phyloP scores from a whole-genome alignment of 305 asterid genomes.

The Lippia alba region DNA sequence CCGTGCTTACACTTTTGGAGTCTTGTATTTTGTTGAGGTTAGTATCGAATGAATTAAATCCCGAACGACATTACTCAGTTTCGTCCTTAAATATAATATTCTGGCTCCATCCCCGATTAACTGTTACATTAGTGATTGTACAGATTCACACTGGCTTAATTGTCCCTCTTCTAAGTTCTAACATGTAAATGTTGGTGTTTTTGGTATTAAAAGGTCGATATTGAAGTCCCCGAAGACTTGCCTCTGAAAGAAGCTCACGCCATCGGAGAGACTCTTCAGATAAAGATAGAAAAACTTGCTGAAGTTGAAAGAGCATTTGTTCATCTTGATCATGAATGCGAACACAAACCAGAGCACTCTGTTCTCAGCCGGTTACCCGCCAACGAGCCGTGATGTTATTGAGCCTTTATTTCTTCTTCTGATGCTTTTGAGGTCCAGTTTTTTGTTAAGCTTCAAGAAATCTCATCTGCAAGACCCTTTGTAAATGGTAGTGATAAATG shows the following conservation, averaged over 20 bases:
- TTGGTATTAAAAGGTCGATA: constrained; percentile 61
- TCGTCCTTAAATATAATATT: too few species aligned
- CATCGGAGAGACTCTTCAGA: constrained; percentile 74
- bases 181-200: constrained; percentile 6
- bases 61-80: too few species aligned
- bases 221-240: constrained; percentile 73
- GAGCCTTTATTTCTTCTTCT: not conserved
- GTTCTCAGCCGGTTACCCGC: constrained; percentile 69
- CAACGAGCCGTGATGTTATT: constrained; percentile 51
- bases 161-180: not conserved
- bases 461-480: not conserved
- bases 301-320: constrained; percentile 88
- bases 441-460: too few species aligned
- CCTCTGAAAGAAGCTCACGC: constrained; percentile 80
- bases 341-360: constrained; percentile 80
- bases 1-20: constrained; percentile 93
- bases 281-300: constrained; percentile 68
- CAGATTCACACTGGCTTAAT: not conserved
- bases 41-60: constrained; percentile 31
- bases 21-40: constrained; percentile 82
- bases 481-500: not conserved
- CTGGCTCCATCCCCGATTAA: too few species aligned
- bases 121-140: not conserved
- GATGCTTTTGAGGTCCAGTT: too few species aligned
- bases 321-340: constrained; percentile 77